Evolutionary conservation across 257 asterid genomes (phyloP).

Genomic region (Salvia hispanica): DNA sequence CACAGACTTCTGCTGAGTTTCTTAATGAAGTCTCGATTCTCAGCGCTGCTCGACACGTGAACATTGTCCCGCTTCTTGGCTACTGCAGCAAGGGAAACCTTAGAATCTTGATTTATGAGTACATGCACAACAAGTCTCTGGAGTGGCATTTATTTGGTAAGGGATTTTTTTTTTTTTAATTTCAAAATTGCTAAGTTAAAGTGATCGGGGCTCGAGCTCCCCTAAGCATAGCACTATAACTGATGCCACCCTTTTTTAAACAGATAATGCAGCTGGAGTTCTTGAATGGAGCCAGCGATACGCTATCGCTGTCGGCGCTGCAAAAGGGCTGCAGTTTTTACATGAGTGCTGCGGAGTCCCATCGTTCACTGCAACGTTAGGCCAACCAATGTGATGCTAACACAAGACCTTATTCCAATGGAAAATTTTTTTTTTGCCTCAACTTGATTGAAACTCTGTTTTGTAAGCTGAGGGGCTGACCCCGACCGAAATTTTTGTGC

Average conservation of each 20-base stretch:
- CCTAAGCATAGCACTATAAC: not conserved
- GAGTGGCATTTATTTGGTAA: constrained; percentile 78
- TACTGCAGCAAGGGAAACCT: constrained; percentile 61
- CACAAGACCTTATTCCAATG: constrained; percentile 70
- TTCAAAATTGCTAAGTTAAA: too few relatives aligned
- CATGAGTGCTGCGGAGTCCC: constrained; percentile 74
- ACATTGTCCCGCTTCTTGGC: constrained; percentile 64
- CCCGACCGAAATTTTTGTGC: not conserved
- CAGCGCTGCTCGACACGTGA: constrained; percentile 59
- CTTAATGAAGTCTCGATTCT: constrained; percentile 49
- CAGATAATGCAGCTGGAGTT: constrained; percentile 49
- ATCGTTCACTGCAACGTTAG: constrained; percentile 64
- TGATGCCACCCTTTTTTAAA: constrained; percentile 8
- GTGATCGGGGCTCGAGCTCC: too few relatives aligned
- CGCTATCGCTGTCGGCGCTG: constrained; percentile 67
- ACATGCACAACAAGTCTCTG: constrained; percentile 58
- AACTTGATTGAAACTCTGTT: not conserved
- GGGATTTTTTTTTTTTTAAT: not conserved
- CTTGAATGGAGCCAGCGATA: constrained; percentile 71
- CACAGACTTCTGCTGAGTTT: constrained; percentile 49
- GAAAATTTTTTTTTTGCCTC: constrained; percentile 34
- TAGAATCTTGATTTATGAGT: constrained; percentile 67
- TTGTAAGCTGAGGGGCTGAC: too few relatives aligned
- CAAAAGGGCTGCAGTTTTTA: constrained; percentile 66
- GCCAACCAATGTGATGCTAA: constrained; percentile 67